Percentiles rank a stretch among this genome's conserved stretches.
phyloP scores from a whole-genome alignment of 192 early-diverging fungal genomes.

The Coemansia sp. region DNA sequence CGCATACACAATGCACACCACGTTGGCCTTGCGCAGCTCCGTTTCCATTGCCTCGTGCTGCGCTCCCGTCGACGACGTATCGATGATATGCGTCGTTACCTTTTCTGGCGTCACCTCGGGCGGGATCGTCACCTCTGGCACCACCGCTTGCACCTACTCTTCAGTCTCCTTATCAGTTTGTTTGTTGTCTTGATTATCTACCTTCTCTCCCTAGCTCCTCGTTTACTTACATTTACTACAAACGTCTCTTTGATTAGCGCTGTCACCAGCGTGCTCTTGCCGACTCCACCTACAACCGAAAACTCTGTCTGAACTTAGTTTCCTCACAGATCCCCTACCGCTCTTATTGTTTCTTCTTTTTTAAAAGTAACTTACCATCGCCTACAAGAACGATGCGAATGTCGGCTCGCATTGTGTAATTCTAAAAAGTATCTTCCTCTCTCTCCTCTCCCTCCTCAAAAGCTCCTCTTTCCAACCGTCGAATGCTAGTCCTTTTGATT shows the following conservation, averaged over 20 bases:
- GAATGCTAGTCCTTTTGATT: too few relatives aligned
- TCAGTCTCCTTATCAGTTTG: not conserved
- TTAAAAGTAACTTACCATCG: constrained; percentile 66
- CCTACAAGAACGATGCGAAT: constrained; percentile 93
- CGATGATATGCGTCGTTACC: constrained; percentile 96
- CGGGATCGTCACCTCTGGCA: constrained; percentile 99
- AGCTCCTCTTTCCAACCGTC: too few relatives aligned
- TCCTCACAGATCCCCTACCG: too few relatives aligned
- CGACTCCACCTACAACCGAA: constrained; percentile 67
- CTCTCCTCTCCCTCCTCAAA: not conserved
- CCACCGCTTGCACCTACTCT: constrained; percentile 76
- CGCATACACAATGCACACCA: constrained; percentile 97
- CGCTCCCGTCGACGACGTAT: constrained; percentile 86
- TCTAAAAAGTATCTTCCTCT: not conserved
- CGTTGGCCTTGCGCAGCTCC: constrained; percentile 96
- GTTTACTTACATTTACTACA: constrained; percentile 79
- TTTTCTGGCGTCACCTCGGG: constrained; percentile 96
- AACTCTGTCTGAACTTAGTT: too few relatives aligned
- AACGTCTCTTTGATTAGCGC: constrained; percentile 96
- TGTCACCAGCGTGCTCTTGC: constrained; percentile 96
- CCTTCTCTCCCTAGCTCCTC: too few relatives aligned
- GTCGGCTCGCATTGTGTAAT: constrained; percentile 71
- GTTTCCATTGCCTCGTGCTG: constrained; percentile 85
- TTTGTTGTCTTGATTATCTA: too few relatives aligned
- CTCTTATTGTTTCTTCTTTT: not conserved